Evolutionary conservation across 176 grass and related monocot species (phyloP).

Genomic region (Dactylis glomerata): DNA sequence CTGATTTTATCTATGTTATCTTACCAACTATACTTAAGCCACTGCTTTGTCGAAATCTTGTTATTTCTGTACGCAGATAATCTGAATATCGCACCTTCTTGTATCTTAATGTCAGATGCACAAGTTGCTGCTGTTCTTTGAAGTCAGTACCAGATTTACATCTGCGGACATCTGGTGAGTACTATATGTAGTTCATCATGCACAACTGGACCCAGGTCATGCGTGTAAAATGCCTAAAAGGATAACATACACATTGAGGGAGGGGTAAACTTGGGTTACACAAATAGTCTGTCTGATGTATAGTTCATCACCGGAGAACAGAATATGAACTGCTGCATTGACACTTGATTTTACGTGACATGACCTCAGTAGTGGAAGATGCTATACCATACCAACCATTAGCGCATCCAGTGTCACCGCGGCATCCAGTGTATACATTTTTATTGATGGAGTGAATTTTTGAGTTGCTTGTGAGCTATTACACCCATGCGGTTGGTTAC

Average conservation of each 20-base stretch:
- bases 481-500: background rate
- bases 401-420: background rate
- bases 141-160: background rate
- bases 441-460: background rate
- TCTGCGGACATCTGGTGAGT: background rate
- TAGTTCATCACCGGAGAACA: background rate
- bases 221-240: background rate
- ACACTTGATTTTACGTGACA: background rate
- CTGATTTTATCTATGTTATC: background rate
- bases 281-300: background rate
- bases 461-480: background rate
- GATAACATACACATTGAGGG: background rate
- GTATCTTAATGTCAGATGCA: background rate
- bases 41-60: background rate
- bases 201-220: background rate
- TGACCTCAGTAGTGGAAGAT: background rate
- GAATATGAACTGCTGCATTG: background rate
- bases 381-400: background rate
- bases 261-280: background rate
- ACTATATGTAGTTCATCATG: background rate
- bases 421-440: background rate
- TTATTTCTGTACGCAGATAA: background rate
- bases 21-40: background rate
- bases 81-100: background rate
- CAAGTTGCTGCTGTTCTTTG: background rate